Evolutionary conservation across 1,284 basidiomycete genomes (phyloP).

Genomic region (Xerocomus tenax): DNA sequence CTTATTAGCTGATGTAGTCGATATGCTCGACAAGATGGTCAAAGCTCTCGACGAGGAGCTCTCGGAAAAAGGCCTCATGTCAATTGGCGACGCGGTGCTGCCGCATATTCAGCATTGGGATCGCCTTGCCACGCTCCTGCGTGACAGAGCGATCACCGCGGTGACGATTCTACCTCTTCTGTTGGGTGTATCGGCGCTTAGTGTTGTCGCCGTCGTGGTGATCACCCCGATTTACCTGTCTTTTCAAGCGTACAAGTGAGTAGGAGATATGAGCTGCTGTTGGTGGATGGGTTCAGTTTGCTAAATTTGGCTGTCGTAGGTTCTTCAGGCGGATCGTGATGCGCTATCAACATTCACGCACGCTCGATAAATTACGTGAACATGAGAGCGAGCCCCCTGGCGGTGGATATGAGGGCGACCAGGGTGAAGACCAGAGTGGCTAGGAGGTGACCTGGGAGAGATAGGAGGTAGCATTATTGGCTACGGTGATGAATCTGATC

Average conservation of each 20-base stretch:
- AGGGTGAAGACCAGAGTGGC: background rate
- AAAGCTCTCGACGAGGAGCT: slow-evolving; percentile 2
- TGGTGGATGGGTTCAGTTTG: background rate
- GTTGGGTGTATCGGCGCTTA: too few species aligned
- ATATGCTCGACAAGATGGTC: slow-evolving; percentile 23
- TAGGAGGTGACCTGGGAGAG: too few species aligned
- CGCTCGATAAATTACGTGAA: slow-evolving; percentile 1
- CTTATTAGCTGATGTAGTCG: slow-evolving; percentile 16
- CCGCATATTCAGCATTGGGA: background rate
- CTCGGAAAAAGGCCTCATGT: background rate
- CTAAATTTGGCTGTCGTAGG: background rate
- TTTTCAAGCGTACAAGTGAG: slow-evolving; percentile 1
- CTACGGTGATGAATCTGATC: too few species aligned
- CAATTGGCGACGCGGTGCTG: background rate
- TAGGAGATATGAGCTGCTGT: background rate
- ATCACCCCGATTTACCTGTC: background rate
- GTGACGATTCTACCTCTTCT: slow-evolving; percentile 1
- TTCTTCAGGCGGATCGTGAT: background rate
- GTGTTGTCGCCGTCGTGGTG: too few species aligned
- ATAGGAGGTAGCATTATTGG: too few species aligned
- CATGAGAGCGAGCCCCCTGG: background rate
- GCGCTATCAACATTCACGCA: background rate
- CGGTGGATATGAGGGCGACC: background rate
- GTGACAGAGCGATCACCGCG: background rate
- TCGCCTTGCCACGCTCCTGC: background rate